These are phyloP conservation scores for Silene uniflora DNA, from an alignment of 148 eudicot species.

Conservation along the genomic window DNA sequence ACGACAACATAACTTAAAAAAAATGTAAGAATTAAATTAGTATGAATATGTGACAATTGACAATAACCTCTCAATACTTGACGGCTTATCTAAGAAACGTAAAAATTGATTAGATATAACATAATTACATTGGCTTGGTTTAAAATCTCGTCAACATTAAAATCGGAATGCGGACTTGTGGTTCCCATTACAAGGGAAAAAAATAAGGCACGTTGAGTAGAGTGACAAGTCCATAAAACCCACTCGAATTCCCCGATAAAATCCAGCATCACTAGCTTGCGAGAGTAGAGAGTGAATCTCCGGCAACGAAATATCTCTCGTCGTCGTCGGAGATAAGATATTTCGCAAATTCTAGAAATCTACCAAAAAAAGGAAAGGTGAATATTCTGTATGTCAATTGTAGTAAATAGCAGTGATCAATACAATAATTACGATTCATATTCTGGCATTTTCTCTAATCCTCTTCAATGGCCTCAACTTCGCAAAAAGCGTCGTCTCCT, in stretches of 20 bases:
- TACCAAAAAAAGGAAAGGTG: background rate
- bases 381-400: slow-evolving; percentile 37
- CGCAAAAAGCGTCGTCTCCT: slow-evolving; percentile 43
- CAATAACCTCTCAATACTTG: too few relatives aligned
- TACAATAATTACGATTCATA: slow-evolving; percentile 13
- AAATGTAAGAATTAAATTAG: too few relatives aligned
- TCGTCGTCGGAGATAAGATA: slow-evolving; percentile 12
- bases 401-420: slow-evolving; percentile 18
- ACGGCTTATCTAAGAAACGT: too few relatives aligned
- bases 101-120: too few relatives aligned
- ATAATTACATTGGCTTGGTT: too few relatives aligned
- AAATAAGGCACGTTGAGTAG: background rate
- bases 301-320: slow-evolving; percentile 7
- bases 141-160: too few relatives aligned
- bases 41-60: too few relatives aligned
- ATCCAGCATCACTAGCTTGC: background rate
- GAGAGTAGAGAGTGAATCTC: background rate
- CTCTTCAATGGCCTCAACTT: slow-evolving; percentile 53
- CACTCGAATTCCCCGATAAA: background rate
- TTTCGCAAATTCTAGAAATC: background rate
- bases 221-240: background rate
- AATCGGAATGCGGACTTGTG: too few relatives aligned
- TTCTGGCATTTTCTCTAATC: slow-evolving; percentile 29
- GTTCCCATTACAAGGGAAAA: too few relatives aligned
- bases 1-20: too few relatives aligned